A percentile compares a stretch with the other conserved stretches of the same genome.
Conservation (phyloP, 768 basidiomycete genomes). For the Trametes coccinea region DNA sequence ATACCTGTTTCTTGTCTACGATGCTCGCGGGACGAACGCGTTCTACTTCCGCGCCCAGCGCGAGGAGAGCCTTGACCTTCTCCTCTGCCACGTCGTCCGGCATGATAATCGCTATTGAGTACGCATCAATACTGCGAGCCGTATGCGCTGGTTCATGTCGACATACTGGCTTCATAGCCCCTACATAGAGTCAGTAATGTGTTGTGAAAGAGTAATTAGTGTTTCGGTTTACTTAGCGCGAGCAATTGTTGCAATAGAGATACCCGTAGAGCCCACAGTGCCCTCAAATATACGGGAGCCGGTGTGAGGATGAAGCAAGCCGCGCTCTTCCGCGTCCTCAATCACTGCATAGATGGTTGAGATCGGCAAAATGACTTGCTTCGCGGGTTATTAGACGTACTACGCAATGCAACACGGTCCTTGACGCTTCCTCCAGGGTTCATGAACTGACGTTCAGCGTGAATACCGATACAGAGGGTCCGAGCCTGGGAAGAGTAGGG, state of each 20-base stretch:
- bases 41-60: slow-evolving; percentile 88
- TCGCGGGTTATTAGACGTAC: slow-evolving; percentile 44
- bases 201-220: not conserved
- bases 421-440: slow-evolving; percentile 99
- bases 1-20: slow-evolving; percentile 92
- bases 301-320: slow-evolving; percentile 80
- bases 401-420: slow-evolving; percentile 92
- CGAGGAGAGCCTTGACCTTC: slow-evolving; percentile 81
- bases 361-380: not conserved
- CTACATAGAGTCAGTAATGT: slow-evolving; percentile 38
- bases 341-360: slow-evolving; percentile 63
- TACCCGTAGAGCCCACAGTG: slow-evolving; percentile 94
- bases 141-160: not conserved
- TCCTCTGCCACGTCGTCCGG: slow-evolving; percentile 89
- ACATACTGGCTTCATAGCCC: slow-evolving; percentile 84
- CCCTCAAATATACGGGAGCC: slow-evolving; percentile 96
- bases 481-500: not conserved
- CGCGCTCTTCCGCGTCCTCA: slow-evolving; percentile 85
- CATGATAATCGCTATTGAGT: slow-evolving; percentile 74
- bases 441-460: slow-evolving; percentile 59
- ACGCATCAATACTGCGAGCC: not conserved
- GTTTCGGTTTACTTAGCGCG: slow-evolving; percentile 63
- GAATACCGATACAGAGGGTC: not conserved
- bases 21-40: slow-evolving; percentile 93
- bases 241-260: slow-evolving; percentile 93